phyloP scores from a whole-genome alignment of 768 basidiomycete species.

The Suillus subalutaceus region DNA sequence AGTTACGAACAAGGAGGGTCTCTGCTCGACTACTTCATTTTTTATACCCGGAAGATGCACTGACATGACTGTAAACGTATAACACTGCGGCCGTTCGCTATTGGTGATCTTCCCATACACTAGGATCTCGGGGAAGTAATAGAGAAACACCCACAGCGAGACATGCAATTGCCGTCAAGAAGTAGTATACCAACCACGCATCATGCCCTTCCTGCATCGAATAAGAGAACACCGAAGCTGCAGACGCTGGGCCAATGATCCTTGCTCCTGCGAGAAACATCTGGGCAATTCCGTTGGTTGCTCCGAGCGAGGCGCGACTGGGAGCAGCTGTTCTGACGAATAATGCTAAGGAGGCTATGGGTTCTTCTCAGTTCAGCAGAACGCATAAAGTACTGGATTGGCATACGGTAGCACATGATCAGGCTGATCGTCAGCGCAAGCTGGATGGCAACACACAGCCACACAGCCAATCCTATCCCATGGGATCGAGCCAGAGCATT shows the following conservation, averaged over 20 bases:
- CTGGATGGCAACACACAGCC: slow-evolving; percentile 31
- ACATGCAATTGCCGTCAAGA: neutral
- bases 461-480: slow-evolving; percentile 25
- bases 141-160: neutral
- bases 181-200: slow-evolving; percentile 1
- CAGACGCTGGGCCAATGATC: neutral
- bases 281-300: neutral
- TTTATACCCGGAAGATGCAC: neutral
- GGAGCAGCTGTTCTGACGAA: slow-evolving; percentile 10
- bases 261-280: neutral
- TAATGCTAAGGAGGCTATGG: neutral
- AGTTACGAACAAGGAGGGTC: neutral
- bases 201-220: neutral
- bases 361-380: neutral
- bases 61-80: neutral
- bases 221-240: neutral
- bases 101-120: neutral
- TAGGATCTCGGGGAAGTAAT: neutral
- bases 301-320: neutral
- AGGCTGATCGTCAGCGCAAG: slow-evolving; percentile 22
- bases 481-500: slow-evolving; percentile 27
- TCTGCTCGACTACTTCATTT: neutral
- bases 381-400: neutral
- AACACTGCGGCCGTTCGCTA: neutral
- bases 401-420: slow-evolving; percentile 37